Evolutionary conservation across 345 rosid genomes (phyloP).

Genomic region (Crucihimalaya himalaica): DNA sequence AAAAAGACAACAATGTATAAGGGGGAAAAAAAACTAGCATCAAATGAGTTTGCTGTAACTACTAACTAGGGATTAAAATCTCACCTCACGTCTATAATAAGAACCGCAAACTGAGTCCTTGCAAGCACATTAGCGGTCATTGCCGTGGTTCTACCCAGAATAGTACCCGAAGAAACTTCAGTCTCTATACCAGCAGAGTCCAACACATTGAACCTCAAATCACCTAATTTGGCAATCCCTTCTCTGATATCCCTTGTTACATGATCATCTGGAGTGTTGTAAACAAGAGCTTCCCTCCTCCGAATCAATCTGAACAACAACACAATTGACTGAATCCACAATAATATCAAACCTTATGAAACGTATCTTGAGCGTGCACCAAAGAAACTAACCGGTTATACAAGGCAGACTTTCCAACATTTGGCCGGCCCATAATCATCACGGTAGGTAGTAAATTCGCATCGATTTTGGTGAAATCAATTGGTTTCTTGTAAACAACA

Average conservation of each 20-base stretch:
- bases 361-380: background rate
- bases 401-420: conserved; percentile 94
- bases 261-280: conserved; percentile 91
- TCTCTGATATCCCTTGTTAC: conserved; percentile 93
- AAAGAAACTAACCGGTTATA: conserved; percentile 67
- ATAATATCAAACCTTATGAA: background rate
- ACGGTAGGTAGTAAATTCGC: conserved; percentile 71
- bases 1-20: background rate
- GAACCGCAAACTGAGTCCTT: conserved; percentile 77
- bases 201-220: conserved; percentile 77
- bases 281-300: conserved; percentile 93
- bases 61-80: background rate
- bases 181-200: conserved; percentile 98
- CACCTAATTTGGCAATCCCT: conserved; percentile 88
- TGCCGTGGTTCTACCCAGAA: conserved; percentile 76
- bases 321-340: background rate
- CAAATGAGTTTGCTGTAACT: background rate
- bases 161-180: conserved; percentile 83
- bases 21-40: background rate
- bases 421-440: conserved; percentile 87
- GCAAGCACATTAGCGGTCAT: conserved; percentile 86
- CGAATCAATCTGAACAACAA: conserved; percentile 64
- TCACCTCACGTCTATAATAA: conserved; percentile 82
- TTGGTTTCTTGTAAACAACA: conserved; percentile 44
- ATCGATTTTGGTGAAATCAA: conserved; percentile 75